Conservation (phyloP, 169 alveolate genomes). For the Babesia ovis region DNA sequence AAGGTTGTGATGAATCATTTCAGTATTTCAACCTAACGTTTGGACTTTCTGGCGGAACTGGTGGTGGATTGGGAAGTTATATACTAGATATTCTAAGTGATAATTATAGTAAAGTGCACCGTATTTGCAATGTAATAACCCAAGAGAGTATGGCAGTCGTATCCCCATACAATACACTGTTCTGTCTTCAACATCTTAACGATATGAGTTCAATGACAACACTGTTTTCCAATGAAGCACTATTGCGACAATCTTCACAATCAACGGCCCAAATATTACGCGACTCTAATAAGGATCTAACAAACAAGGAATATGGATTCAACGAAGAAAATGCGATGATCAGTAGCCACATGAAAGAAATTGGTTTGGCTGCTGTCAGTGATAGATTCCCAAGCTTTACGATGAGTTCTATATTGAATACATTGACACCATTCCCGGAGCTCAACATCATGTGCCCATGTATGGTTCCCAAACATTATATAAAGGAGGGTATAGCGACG, state of each 20-base stretch:
- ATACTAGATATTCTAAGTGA: conserved; percentile 87
- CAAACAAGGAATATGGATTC: conserved; percentile 16
- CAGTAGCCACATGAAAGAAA: conserved; percentile 9
- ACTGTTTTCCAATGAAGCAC: conserved; percentile 45
- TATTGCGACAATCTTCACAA: neutral
- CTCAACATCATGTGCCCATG: conserved; percentile 36
- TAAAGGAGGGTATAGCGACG: neutral
- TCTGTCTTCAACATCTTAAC: conserved; percentile 27
- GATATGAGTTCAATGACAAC: conserved; percentile 14
- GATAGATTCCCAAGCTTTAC: conserved; percentile 6
- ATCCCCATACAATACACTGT: conserved; percentile 52
- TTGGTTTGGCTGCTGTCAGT: conserved; percentile 17
- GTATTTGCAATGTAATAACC: conserved; percentile 32
- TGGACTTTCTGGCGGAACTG: conserved; percentile 99
- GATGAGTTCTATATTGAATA: conserved; percentile 21
- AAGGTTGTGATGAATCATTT: conserved; percentile 91
- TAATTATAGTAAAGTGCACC: conserved; percentile 81
- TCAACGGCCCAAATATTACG: neutral
- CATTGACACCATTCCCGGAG: conserved; percentile 41
- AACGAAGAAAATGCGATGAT: conserved; percentile 19
- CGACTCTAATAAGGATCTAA: neutral
- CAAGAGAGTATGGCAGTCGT: conserved; percentile 41
- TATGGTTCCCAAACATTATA: conserved; percentile 18
- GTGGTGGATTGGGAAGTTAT: conserved; percentile 96
- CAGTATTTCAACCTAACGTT: conserved; percentile 94